Conservation (phyloP, 768 basidiomycete species). For the Tricholoma sp. region DNA sequence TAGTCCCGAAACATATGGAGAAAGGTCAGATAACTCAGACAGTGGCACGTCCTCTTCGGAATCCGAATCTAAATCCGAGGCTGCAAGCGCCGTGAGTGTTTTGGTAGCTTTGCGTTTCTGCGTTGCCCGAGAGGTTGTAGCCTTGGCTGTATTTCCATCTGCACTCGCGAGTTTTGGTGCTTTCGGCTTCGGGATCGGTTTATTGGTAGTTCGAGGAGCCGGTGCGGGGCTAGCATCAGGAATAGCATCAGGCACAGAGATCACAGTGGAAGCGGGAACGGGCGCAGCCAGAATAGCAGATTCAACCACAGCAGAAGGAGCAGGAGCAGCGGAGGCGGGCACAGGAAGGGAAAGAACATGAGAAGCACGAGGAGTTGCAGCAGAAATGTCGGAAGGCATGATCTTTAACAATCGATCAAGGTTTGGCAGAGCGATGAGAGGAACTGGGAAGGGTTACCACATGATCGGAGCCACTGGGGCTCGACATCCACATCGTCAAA, state of each 20-base stretch:
- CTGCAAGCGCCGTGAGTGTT: constrained; percentile 6
- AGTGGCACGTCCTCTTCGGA: constrained; percentile 15
- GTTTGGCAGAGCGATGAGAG: not conserved
- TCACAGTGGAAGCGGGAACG: not conserved
- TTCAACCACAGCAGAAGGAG: not conserved
- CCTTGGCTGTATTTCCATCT: not conserved
- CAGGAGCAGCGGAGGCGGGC: not conserved
- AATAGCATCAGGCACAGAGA: not conserved
- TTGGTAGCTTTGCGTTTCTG: not conserved
- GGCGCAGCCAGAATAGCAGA: not conserved
- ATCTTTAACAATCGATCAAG: not conserved
- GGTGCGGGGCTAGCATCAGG: not conserved
- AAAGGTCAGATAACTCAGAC: constrained; percentile 7
- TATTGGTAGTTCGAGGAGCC: not conserved
- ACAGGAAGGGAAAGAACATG: not conserved
- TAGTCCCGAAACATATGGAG: not conserved
- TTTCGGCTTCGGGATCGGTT: not conserved
- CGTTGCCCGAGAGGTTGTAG: not conserved
- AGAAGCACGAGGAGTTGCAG: not conserved
- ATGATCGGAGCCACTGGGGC: constrained; percentile 17
- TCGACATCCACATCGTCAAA: constrained; percentile 34
- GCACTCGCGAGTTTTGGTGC: not conserved
- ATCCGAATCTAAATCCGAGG: constrained; percentile 2
- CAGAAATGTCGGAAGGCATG: not conserved
- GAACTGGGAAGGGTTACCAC: constrained; percentile 3